These are phyloP conservation scores for Neurospora sp. DNA, from an alignment of 495 filamentous ascomycete genomes.

Conservation along the genomic window DNA sequence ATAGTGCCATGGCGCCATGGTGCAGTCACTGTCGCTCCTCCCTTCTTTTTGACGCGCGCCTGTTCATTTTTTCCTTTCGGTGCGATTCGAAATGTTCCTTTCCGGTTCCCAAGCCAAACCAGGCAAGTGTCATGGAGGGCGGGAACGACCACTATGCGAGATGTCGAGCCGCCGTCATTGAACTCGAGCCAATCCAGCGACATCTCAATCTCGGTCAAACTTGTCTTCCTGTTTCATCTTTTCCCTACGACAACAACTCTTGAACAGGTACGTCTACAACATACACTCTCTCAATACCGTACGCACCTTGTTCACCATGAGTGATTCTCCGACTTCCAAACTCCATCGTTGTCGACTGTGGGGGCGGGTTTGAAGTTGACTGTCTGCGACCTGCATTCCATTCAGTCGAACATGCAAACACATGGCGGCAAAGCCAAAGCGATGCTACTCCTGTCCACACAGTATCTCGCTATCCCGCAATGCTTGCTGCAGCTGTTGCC, in stretches of 20 bases:
- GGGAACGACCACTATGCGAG: background rate
- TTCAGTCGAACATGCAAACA: background rate
- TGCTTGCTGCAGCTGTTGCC: background rate
- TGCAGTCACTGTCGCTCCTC: background rate
- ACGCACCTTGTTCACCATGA: background rate
- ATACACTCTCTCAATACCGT: background rate
- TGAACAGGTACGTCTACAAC: background rate
- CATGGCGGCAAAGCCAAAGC: background rate
- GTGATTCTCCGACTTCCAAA: background rate
- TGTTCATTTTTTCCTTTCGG: background rate
- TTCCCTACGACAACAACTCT: background rate
- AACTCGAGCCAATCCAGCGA: background rate
- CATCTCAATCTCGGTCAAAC: background rate
- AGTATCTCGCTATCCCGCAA: background rate
- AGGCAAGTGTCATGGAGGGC: background rate
- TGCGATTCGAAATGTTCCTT: background rate
- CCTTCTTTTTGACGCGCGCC: background rate
- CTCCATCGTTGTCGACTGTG: background rate
- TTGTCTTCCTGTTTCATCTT: background rate
- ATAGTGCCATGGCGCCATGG: background rate
- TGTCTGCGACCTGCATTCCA: background rate
- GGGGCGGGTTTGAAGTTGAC: background rate
- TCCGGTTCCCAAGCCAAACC: background rate
- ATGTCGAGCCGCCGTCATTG: background rate
- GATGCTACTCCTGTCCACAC: background rate